Percentiles rank a stretch among this genome's conserved stretches.
Conservation (phyloP, 208 protist genomes). For the Zelonia costaricensis region DNA sequence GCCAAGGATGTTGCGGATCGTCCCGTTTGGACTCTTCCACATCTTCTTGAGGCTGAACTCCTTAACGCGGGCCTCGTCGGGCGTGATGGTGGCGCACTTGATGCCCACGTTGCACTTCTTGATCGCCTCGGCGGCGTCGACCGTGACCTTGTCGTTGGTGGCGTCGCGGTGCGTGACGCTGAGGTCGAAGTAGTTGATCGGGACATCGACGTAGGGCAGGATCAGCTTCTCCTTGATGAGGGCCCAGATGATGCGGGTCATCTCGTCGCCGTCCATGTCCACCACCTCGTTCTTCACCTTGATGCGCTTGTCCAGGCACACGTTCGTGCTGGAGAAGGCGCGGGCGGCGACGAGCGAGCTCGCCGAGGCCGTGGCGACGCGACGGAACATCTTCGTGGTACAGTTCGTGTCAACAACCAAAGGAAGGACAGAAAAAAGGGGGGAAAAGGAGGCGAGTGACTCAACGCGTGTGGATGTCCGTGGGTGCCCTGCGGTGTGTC, state of each 20-base stretch:
- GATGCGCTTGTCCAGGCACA: slow-evolving; percentile 66
- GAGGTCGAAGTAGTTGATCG: slow-evolving; percentile 97
- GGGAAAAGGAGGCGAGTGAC: neutral
- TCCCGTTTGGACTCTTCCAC: slow-evolving; percentile 99
- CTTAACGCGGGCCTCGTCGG: slow-evolving; percentile 96
- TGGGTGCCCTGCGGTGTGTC: no score
- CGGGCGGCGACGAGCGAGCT: slow-evolving; percentile 25
- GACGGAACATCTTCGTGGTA: slow-evolving; percentile 67
- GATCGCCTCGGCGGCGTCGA: slow-evolving; percentile 95
- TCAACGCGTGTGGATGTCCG: no score
- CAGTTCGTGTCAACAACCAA: neutral
- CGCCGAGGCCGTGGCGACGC: slow-evolving; percentile 29
- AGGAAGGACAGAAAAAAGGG: neutral
- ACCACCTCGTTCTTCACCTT: slow-evolving; percentile 93
- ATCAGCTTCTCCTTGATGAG: slow-evolving; percentile 98
- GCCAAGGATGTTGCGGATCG: slow-evolving; percentile 98
- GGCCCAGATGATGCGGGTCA: slow-evolving; percentile 97
- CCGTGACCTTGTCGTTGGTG: slow-evolving; percentile 96
- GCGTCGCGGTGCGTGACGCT: slow-evolving; percentile 93
- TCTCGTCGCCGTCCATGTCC: slow-evolving; percentile 98
- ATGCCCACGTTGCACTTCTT: slow-evolving; percentile 95
- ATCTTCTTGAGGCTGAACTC: slow-evolving; percentile 98
- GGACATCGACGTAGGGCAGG: slow-evolving; percentile 95
- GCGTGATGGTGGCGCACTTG: slow-evolving; percentile 99
- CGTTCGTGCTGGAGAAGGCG: slow-evolving; percentile 53